Evolutionary conservation across 148 eudicot species (phyloP).

Genomic region (Chenopodium berlandieri): DNA sequence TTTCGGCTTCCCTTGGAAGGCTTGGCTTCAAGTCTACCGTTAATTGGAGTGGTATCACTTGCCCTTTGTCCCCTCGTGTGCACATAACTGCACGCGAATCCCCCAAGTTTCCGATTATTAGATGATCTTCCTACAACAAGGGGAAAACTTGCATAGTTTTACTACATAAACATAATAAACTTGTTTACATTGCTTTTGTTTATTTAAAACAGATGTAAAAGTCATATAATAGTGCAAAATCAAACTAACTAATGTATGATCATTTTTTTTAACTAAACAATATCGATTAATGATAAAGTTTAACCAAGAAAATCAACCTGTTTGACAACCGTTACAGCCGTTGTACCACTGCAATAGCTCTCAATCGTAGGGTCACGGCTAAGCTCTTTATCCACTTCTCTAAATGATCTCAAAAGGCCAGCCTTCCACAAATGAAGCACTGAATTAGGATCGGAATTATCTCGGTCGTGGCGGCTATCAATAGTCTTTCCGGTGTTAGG

Average conservation of each 20-base stretch:
- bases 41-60: constrained; percentile 57
- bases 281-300: background rate
- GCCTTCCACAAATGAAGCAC: constrained; percentile 46
- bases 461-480: background rate
- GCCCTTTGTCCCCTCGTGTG: constrained; percentile 49
- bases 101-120: constrained; percentile 77
- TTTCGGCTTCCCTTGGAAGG: constrained; percentile 53
- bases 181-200: background rate
- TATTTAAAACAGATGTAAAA: too few relatives aligned
- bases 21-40: constrained; percentile 86
- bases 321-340: constrained; percentile 63
- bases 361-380: constrained; percentile 51
- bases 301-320: constrained; percentile 43
- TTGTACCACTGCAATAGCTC: constrained; percentile 80
- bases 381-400: constrained; percentile 66
- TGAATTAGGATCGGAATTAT: constrained; percentile 7
- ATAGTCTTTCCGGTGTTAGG: background rate
- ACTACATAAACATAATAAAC: background rate
- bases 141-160: background rate
- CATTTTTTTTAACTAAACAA: too few relatives aligned
- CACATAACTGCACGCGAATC: constrained; percentile 87
- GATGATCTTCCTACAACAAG: constrained; percentile 48
- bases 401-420: constrained; percentile 45
- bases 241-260: too few relatives aligned
- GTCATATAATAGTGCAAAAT: too few relatives aligned